phyloP scores from a whole-genome alignment of 2,329 filamentous ascomycete genomes.

The Leptosphaerulina australis region DNA sequence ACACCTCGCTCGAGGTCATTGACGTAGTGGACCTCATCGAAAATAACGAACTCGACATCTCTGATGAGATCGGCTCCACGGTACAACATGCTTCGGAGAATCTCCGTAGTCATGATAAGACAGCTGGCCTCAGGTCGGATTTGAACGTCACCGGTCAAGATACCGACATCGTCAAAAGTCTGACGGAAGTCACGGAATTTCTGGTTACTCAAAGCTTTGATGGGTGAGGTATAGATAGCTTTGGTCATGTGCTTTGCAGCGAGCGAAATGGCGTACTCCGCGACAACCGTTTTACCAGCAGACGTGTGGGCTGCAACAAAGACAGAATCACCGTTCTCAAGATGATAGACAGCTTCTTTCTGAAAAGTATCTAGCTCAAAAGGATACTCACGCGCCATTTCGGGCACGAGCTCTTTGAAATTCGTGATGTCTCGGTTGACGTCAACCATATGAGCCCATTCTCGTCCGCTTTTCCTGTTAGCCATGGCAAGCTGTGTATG shows the following conservation, averaged over 20 bases:
- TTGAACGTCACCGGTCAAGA: conserved; percentile 95
- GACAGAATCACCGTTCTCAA: conserved; percentile 94
- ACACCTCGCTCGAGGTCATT: conserved; percentile 95
- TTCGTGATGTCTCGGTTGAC: conserved; percentile 93
- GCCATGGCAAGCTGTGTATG: conserved; percentile 76
- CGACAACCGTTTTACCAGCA: conserved; percentile 96
- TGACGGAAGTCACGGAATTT: conserved; percentile 95
- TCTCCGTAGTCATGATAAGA: conserved; percentile 99
- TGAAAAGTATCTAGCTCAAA: conserved; percentile 98
- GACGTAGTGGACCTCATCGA: conserved; percentile 98
- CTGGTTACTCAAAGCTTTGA: conserved; percentile 97
- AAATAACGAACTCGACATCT: conserved; percentile 98
- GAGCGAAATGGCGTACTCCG: conserved; percentile 95
- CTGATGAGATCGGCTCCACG: conserved; percentile 92
- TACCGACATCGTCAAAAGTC: conserved; percentile 93
- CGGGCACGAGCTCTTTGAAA: conserved; percentile 88
- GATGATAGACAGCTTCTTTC: conserved; percentile 96
- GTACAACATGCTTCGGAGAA: conserved; percentile 97
- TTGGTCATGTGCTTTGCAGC: conserved; percentile 99
- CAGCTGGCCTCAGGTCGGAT: conserved; percentile 98
- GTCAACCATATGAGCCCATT: conserved; percentile 99
- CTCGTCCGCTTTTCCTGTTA: conserved; percentile 74
- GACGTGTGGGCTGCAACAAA: conserved; percentile 98
- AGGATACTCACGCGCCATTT: conserved; percentile 95
- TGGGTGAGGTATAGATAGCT: conserved; percentile 97